phyloP scores from a whole-genome alignment of 2,329 filamentous ascomycete genomes.

The Didymella segeticola region DNA sequence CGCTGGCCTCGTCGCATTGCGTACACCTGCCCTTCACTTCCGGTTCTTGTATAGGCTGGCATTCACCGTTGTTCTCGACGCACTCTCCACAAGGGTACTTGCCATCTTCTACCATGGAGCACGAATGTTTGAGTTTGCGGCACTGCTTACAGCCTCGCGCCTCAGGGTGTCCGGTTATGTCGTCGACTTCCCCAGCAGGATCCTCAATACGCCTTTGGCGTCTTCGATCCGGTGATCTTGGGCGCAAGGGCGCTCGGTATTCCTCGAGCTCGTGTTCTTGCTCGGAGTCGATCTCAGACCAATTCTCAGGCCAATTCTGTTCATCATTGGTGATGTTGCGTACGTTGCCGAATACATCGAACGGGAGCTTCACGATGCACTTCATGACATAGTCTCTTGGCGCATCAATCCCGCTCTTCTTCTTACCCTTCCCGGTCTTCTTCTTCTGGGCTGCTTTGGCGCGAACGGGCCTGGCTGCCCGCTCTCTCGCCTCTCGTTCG shows the following conservation, averaged over 20 bases:
- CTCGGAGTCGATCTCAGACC: conserved; percentile 30
- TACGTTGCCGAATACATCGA: conserved; percentile 25
- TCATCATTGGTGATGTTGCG: conserved; percentile 32
- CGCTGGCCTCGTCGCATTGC: conserved; percentile 23
- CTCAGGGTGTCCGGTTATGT: conserved; percentile 43
- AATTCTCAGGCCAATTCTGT: conserved; percentile 38
- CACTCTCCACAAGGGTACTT: conserved; percentile 37
- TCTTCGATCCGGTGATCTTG: conserved; percentile 17
- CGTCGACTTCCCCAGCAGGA: conserved; percentile 28
- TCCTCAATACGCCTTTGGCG: conserved; percentile 32
- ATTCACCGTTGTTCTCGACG: conserved; percentile 28
- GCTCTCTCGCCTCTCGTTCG: conserved; percentile 18
- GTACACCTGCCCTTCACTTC: conserved; percentile 44
- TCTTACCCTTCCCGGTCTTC: conserved; percentile 11
- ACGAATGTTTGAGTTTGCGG: conserved; percentile 27
- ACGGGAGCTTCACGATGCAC: conserved; percentile 25
- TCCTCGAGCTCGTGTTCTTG: conserved; percentile 18
- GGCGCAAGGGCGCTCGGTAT: conserved; percentile 11
- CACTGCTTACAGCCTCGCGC: conserved; percentile 48
- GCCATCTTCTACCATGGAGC: conserved; percentile 37
- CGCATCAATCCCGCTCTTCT: conserved; percentile 13
- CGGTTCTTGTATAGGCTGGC: conserved; percentile 43
- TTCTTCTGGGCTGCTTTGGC: conserved; percentile 25
- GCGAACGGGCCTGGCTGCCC: conserved; percentile 7
- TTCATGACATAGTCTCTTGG: conserved; percentile 19